phyloP scores from a whole-genome alignment of 2,329 filamentous ascomycete genomes.

The Aspergillus quadricinctus region DNA sequence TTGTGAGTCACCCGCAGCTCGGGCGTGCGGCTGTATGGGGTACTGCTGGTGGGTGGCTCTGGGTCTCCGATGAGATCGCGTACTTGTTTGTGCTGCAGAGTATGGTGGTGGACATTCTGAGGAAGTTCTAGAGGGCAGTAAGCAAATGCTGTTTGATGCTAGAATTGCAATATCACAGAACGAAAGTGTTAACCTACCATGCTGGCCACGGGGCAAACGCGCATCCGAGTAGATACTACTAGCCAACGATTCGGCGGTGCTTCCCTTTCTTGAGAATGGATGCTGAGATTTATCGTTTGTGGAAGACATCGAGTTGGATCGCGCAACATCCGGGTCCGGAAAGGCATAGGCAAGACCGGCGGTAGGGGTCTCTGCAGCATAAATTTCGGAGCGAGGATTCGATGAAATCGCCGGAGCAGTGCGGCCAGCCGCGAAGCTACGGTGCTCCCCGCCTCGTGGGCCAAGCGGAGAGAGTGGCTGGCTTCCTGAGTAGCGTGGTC shows the following conservation, averaged over 20 bases:
- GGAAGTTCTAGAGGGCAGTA: slow-evolving; percentile 37
- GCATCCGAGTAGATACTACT: slow-evolving; percentile 46
- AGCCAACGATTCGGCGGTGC: slow-evolving; percentile 43
- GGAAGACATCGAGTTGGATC: slow-evolving; percentile 35
- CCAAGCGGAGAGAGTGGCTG: slow-evolving; percentile 41
- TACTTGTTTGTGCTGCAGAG: slow-evolving; percentile 46
- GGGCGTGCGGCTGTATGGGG: slow-evolving; percentile 48
- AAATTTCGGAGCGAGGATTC: slow-evolving; percentile 47
- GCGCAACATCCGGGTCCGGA: slow-evolving; percentile 44
- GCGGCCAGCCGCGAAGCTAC: slow-evolving; percentile 41
- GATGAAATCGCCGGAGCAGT: slow-evolving; percentile 47
- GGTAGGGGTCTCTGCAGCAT: slow-evolving; percentile 47
- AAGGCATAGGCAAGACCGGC: slow-evolving; percentile 49
- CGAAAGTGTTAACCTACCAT: slow-evolving; percentile 35
- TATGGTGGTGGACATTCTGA: slow-evolving; percentile 45
- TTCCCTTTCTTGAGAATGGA: slow-evolving; percentile 43
- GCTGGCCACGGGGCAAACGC: slow-evolving; percentile 44
- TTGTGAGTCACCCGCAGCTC: slow-evolving; percentile 49
- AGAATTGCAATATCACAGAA: neutral
- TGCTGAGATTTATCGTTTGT: slow-evolving; percentile 27
- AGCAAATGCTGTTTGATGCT: neutral
- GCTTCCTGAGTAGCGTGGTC: slow-evolving; percentile 37
- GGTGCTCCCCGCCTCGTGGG: slow-evolving; percentile 37
- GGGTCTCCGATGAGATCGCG: slow-evolving; percentile 44
- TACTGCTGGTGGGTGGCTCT: slow-evolving; percentile 38